Evolutionary conservation across 1,284 basidiomycete species (phyloP).

Genomic region (Ceratobasidium sp.): DNA sequence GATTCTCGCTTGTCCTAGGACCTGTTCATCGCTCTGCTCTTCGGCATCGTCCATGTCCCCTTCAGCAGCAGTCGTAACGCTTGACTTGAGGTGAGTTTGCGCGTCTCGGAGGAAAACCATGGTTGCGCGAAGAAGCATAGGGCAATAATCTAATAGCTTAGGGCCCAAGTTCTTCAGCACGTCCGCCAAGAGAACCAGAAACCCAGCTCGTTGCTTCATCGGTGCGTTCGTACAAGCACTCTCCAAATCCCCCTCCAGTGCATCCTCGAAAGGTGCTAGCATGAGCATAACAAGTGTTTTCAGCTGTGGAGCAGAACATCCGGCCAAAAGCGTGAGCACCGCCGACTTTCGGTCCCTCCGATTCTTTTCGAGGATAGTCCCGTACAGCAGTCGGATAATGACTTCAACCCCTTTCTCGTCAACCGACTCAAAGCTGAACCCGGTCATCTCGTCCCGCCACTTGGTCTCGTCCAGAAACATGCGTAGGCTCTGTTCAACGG

Average conservation of each 20-base stretch:
- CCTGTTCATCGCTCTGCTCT: constrained; percentile 20
- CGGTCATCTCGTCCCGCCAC: constrained; percentile 87
- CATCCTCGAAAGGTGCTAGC: constrained; percentile 72
- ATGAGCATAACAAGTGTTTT: constrained; percentile 85
- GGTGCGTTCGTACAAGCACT: constrained; percentile 45
- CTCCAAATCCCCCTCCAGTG: constrained; percentile 43
- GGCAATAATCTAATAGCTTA: constrained; percentile 73
- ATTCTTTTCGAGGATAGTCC: constrained; percentile 84
- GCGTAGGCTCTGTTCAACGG: constrained; percentile 73
- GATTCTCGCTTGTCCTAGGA: constrained; percentile 53
- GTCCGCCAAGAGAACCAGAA: constrained; percentile 83
- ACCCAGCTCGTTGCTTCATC: constrained; percentile 81
- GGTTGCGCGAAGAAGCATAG: constrained; percentile 69
- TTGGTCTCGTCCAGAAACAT: constrained; percentile 83
- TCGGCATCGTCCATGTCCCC: constrained; percentile 49
- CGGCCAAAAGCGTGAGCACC: constrained; percentile 75
- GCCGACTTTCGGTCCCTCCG: constrained; percentile 79
- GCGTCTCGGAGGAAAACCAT: constrained; percentile 71
- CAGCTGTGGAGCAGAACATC: constrained; percentile 78
- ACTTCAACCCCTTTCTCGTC: constrained; percentile 73
- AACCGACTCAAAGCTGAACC: constrained; percentile 63
- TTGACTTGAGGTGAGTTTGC: constrained; percentile 58
- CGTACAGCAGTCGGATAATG: constrained; percentile 83
- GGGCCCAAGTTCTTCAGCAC: constrained; percentile 82
- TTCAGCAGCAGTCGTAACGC: constrained; percentile 49